Evolutionary conservation across 139 green algal genomes (phyloP).

Genomic region (Tetraselmis striata): DNA sequence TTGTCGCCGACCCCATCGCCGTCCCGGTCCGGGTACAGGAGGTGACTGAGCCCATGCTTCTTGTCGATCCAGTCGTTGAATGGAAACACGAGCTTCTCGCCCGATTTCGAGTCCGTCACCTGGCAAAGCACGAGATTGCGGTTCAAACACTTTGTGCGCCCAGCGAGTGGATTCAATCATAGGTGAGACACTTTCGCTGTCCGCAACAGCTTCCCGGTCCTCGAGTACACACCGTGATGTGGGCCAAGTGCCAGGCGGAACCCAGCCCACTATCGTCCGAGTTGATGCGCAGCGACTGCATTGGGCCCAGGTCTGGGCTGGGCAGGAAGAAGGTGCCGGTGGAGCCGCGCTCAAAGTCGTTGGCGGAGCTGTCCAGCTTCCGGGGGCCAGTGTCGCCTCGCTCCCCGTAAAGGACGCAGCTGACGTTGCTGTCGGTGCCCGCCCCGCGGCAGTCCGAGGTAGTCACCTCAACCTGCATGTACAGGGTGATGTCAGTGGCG

Average conservation of each 20-base stretch:
- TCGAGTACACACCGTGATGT: too few species aligned
- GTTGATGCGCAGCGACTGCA: neutral
- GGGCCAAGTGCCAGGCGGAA: slow-evolving; percentile 28
- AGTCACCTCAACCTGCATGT: neutral
- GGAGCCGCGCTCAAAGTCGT: slow-evolving; percentile 9
- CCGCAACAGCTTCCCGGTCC: too few species aligned
- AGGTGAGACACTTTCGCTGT: too few species aligned
- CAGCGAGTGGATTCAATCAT: too few species aligned
- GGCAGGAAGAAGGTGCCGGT: neutral
- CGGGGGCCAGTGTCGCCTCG: slow-evolving; percentile 5
- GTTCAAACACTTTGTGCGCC: too few species aligned
- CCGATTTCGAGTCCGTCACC: slow-evolving; percentile 11
- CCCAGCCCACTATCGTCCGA: slow-evolving; percentile 24
- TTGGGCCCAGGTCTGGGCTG: neutral
- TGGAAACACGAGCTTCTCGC: slow-evolving; percentile 33
- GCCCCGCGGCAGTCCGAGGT: slow-evolving; percentile 1
- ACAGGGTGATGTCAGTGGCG: too few species aligned
- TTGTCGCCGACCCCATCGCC: slow-evolving; percentile 33
- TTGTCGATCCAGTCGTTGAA: slow-evolving; percentile 44
- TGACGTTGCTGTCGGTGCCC: slow-evolving; percentile 7
- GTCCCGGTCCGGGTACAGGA: slow-evolving; percentile 32
- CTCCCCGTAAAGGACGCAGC: neutral
- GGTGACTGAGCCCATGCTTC: slow-evolving; percentile 32
- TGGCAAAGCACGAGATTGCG: too few species aligned
- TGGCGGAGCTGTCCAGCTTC: neutral